Percentiles rank a stretch among this genome's conserved stretches.
These are phyloP conservation scores for Gossypium rotundifolium DNA, from an alignment of 345 rosid genomes.

Conservation along the genomic window DNA sequence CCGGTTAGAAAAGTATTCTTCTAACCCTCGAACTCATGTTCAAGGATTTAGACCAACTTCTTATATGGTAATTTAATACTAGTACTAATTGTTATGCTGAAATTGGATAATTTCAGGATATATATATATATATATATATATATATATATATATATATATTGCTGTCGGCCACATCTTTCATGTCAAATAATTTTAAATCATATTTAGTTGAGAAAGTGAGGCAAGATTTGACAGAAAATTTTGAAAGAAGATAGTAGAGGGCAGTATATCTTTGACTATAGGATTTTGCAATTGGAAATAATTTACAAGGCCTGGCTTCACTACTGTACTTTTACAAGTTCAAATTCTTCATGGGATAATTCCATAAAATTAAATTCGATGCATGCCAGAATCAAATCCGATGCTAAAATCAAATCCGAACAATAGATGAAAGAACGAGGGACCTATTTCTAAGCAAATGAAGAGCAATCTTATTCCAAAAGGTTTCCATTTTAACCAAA, in stretches of 20 bases:
- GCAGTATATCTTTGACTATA: neutral
- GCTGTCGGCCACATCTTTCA: neutral
- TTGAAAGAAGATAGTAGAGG: neutral
- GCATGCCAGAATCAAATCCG: no score
- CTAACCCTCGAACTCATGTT: neutral
- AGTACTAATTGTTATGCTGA: neutral
- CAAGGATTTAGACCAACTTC: neutral
- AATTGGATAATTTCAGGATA: neutral
- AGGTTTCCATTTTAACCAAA: neutral
- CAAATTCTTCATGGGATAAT: conserved; percentile 7
- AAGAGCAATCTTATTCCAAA: neutral
- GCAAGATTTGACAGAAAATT: neutral
- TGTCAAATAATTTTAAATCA: neutral
- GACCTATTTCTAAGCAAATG: neutral
- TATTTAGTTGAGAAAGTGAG: neutral
- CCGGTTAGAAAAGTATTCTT: neutral
- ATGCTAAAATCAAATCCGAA: no score
- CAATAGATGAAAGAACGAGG: neutral
- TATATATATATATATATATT: no score
- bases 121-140: no score
- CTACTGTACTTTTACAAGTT: conserved; percentile 14
- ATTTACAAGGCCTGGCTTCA: neutral
- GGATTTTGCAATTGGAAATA: neutral
- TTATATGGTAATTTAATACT: neutral
- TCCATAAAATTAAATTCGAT: neutral